Evolutionary conservation across 768 basidiomycete species (phyloP).

Genomic region (Tubosaeta sp.): DNA sequence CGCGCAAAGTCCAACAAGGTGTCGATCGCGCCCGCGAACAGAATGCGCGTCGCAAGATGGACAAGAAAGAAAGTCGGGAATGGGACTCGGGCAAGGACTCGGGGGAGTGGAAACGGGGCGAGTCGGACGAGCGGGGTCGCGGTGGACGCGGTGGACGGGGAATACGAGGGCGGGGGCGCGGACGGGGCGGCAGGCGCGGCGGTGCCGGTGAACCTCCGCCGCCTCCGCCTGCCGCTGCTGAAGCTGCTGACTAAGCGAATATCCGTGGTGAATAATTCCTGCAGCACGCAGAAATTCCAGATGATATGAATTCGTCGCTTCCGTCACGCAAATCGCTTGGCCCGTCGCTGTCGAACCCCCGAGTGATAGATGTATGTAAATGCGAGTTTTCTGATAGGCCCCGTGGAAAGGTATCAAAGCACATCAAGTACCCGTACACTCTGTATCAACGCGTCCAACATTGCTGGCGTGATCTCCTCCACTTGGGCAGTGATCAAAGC

Average conservation of each 20-base stretch:
- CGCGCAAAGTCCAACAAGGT: constrained; percentile 62
- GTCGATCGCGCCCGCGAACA: constrained; percentile 71
- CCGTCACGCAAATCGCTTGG: too few species aligned
- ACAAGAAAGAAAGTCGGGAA: constrained; percentile 72
- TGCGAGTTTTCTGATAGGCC: too few species aligned
- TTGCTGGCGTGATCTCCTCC: too few species aligned
- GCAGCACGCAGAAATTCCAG: too few species aligned
- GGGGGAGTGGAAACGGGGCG: constrained; percentile 13
- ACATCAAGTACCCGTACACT: too few species aligned
- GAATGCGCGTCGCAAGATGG: constrained; percentile 77
- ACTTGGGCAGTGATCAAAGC: too few species aligned
- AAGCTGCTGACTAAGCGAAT: neutral
- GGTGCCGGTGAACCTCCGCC: neutral
- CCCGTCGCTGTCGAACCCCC: too few species aligned
- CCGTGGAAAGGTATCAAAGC: too few species aligned
- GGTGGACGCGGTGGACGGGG: constrained; percentile 30
- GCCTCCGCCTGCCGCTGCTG: neutral
- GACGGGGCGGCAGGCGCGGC: constrained; percentile 35
- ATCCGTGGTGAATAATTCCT: too few species aligned
- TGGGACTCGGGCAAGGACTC: constrained; percentile 76
- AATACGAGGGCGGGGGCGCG: constrained; percentile 30
- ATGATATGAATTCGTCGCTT: too few species aligned
- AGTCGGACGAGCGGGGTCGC: constrained; percentile 12
- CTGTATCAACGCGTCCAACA: too few species aligned
- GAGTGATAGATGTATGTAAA: too few species aligned